Base-by-base conservation (phyloP, 345 rosid genomes). In the Boechera stricta region DNA sequence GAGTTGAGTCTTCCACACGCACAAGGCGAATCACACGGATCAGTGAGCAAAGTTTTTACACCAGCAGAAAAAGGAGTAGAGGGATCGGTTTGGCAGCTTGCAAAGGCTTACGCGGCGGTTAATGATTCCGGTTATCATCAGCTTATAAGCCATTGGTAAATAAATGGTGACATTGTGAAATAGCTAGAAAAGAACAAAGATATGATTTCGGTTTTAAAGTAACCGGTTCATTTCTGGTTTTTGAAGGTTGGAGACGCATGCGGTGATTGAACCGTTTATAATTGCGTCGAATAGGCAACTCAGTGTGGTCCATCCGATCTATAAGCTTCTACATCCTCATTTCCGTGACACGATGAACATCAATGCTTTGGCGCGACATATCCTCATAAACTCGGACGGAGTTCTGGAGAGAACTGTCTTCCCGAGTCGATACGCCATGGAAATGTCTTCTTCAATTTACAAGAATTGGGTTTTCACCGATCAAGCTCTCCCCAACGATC, bases 91-190 rank as follows among this genome's bases (percentile, higher is more conserved):
- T 94, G 98, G 98, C 91, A 91, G 70, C 87, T 94, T 54, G 97
- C 97, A 41, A 91, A 94, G 80, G 97, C 98, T 72, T 94, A 94
- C 15, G 95, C 81, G 4, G 91, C 92, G 16, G 93, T 91, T 56
- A 94, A 85, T 57, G 97, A 94, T 81, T 91, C 98, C 2, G 95
- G 97, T 74, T 90, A 87, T 72, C 98, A 94, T 73, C 97, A 91
- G 78, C 97, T 94, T 60, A 69, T 94, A 74, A 87, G 95, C 83
- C 97, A 94, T 73, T 91, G 97, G 97, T 93, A 91, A 67, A 64
- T 47, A 64, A 26, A 26, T 35, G 47, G 57, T 31, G 15, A 73
- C 24, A 56, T 48, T 78, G 28, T 71, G 61, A 55, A 53, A 5
- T 28, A 52, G 4, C 11, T 44, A 44, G 59, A 7, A 5, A 5